These are phyloP conservation scores for Fomitopsis schrenkii DNA, from an alignment of 1,284 basidiomycete genomes.

Conservation along the genomic window DNA sequence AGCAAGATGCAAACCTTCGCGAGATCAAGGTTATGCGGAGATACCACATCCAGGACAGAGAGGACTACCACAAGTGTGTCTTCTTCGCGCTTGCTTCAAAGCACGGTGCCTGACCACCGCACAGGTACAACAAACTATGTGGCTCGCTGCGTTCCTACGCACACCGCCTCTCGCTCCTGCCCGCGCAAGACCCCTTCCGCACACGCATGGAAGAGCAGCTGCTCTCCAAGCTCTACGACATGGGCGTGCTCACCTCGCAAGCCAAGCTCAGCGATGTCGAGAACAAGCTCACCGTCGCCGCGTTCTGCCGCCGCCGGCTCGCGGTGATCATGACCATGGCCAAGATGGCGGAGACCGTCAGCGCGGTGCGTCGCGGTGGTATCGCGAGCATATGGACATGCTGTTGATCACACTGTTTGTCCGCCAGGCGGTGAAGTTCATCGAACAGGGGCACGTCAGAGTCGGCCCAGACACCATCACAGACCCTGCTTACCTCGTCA, in stretches of 20 bases:
- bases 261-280: slow-evolving; percentile 91
- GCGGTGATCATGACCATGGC: slow-evolving; percentile 91
- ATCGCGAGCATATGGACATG: background rate
- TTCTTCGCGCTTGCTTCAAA: background rate
- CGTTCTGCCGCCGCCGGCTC: slow-evolving; percentile 88
- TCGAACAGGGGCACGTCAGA: slow-evolving; percentile 97
- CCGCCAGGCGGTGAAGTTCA: slow-evolving; percentile 86
- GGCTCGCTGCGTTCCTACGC: slow-evolving; percentile 85
- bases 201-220: slow-evolving; percentile 82
- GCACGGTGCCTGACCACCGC: slow-evolving; percentile 6
- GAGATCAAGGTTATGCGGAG: slow-evolving; percentile 95
- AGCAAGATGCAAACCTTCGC: slow-evolving; percentile 88
- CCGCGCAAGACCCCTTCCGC: slow-evolving; percentile 88
- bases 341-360: slow-evolving; percentile 96
- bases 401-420: background rate
- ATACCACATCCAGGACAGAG: slow-evolving; percentile 92
- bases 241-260: slow-evolving; percentile 82
- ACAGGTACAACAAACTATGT: slow-evolving; percentile 93
- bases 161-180: slow-evolving; percentile 85
- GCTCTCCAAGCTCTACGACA: slow-evolving; percentile 95
- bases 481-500: slow-evolving; percentile 96
- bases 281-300: slow-evolving; percentile 93
- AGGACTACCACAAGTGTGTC: slow-evolving; percentile 90
- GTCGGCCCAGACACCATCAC: slow-evolving; percentile 96
- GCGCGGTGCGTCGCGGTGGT: slow-evolving; percentile 62